Conservation (phyloP, 768 basidiomycete genomes). For the Leccinum broughii region DNA sequence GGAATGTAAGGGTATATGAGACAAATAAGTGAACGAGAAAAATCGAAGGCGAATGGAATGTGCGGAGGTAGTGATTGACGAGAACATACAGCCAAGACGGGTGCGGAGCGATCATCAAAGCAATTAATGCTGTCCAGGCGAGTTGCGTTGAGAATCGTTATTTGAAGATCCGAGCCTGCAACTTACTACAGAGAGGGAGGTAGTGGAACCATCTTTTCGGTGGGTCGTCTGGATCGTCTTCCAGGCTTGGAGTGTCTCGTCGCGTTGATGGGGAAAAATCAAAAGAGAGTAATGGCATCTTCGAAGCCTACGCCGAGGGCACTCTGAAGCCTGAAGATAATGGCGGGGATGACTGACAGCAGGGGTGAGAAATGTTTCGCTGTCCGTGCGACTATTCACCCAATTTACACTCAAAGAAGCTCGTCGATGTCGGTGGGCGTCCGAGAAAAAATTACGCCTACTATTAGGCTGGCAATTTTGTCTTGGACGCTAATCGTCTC, state of each 20-base stretch:
- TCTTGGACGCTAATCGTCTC: background rate
- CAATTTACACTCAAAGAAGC: background rate
- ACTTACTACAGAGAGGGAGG: conserved; percentile 56
- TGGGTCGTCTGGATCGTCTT: conserved; percentile 37
- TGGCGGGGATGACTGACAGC: background rate
- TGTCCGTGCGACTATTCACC: background rate
- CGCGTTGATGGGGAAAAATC: conserved; percentile 19
- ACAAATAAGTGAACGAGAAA: conserved; percentile 57
- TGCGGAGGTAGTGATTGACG: conserved; percentile 63
- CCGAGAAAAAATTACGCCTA: background rate
- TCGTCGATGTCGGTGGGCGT: background rate
- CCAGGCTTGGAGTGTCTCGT: conserved; percentile 12
- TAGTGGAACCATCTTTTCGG: conserved; percentile 58
- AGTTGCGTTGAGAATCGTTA: conserved; percentile 6
- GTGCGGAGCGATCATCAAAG: conserved; percentile 68
- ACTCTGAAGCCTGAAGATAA: background rate
- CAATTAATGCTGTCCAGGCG: conserved; percentile 42
- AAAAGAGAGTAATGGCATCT: conserved; percentile 34
- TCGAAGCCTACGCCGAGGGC: background rate
- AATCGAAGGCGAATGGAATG: conserved; percentile 44
- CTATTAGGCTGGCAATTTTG: background rate
- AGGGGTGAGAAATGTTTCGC: conserved; percentile 4
- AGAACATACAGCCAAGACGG: conserved; percentile 71
- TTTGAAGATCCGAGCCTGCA: background rate
- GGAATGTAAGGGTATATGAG: conserved; percentile 65